A percentile compares a stretch with the other conserved stretches of the same genome.
phyloP scores from a whole-genome alignment of 352 stramenopile species.

The Phytophthora fragariaefolia region DNA sequence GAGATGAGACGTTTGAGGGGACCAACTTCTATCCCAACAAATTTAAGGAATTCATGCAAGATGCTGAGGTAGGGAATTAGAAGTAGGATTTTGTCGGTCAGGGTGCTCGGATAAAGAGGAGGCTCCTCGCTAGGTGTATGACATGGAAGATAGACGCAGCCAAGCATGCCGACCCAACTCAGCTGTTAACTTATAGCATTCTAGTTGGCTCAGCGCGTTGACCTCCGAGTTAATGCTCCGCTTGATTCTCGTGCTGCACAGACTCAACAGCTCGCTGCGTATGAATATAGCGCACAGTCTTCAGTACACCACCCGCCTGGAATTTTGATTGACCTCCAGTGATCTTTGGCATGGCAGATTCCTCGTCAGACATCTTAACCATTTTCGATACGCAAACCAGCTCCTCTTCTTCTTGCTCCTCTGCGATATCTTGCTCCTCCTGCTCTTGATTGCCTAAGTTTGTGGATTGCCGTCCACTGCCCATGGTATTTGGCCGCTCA shows the following conservation, averaged over 20 bases:
- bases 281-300: constrained; percentile 43
- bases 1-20: constrained; percentile 96
- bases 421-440: constrained; percentile 23
- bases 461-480: not conserved
- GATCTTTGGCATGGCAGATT: constrained; percentile 8
- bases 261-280: constrained; percentile 24
- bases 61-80: constrained; percentile 26
- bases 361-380: constrained; percentile 46
- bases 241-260: constrained; percentile 37
- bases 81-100: constrained; percentile 10
- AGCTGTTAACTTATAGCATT: constrained; percentile 21
- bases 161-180: constrained; percentile 7
- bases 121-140: constrained; percentile 2
- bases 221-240: constrained; percentile 19
- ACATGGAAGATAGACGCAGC: constrained; percentile 31
- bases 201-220: constrained; percentile 1
- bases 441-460: constrained; percentile 36
- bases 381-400: constrained; percentile 80
- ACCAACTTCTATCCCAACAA: constrained; percentile 96
- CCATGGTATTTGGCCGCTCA: not conserved
- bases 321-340: no score
- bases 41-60: constrained; percentile 70
- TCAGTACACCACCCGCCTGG: constrained; percentile 38
- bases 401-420: constrained; percentile 55
- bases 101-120: constrained; percentile 9